Evolutionary conservation across 208 protist genomes (phyloP), one percentile per base, ranked within the genome.

Genomic region (Tetramitus jugosus): DNA sequence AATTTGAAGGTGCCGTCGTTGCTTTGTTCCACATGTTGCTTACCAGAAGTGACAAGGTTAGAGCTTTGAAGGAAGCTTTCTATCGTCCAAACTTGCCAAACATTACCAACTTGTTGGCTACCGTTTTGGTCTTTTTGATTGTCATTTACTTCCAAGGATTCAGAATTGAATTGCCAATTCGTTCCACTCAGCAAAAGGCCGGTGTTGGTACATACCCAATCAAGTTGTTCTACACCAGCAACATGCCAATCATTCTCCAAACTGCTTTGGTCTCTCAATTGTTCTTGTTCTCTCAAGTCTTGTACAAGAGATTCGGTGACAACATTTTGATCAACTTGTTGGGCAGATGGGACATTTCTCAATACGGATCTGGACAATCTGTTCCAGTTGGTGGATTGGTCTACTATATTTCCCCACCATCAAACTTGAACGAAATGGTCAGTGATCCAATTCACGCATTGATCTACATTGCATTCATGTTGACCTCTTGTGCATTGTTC

Each of bases 141-240:
- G 98, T 99, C 60, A 96, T 99, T 78, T 99, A 98, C 90, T 97
- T 99, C 85, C 97, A 99, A 83, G 97, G 97, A 84, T 99, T 99
- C 91, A 88, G 93, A 43, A 95, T 99, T 40, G 90, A 98, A 46
- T 64, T 98, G 13, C 94, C 93, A 42, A 89, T 99, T 40, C 91
- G 90, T 86, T 93, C 90, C 20, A 92, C 89, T 76, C 90, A 84
- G 61, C 89, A 93, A 80, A 84, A 85, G 60, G 85, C 82, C 61
- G 87, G 91, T 82, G 39, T 64, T 46, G 81, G 80, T 40, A 88
- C 91, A 20, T 99, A 99, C 91, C 96, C 98, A 76, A 99, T 99
- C 83, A 99, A 99, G 87, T 94, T 99, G 71, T 99, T 99, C 90
- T 99, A 99, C 92, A 99, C 98, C 7, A 98, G 95, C 79, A 99